Evolutionary conservation across 1,284 basidiomycete genomes (phyloP), one percentile per base, ranked within the genome.

Genomic region (Cutaneotrichosporon arboriforme): DNA sequence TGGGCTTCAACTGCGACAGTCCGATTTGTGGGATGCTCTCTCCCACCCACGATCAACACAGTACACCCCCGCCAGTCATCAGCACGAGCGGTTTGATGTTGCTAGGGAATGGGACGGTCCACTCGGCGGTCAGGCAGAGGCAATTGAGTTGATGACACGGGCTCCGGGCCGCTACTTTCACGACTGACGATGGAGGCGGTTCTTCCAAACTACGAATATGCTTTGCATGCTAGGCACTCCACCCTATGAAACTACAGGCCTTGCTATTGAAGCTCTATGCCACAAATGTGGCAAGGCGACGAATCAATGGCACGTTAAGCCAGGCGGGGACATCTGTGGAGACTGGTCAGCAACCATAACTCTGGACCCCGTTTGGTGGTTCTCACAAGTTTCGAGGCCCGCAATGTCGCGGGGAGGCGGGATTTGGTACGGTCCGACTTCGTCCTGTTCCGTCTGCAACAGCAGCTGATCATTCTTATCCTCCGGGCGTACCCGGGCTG

Each of bases 381-480:
- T 5, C 26, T 31, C 26, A 76, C 74, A 76, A 42, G 74, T 76
- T 48, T 76, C 74, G 26, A 76, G 57, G 14, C 70, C 72, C 2
- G 65, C 60, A 43, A 76, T 72, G 35, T 76, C 74, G 53, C 74
- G 63, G 1, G 71, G 66, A 18, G 68, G 68, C 9, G 74, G 74
- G 34, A 73, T 60, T 52, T 73, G 71, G 49, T 73, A 75, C 44
- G 90, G 87, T 33, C 90, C 90, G 17, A 93, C 92, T 75, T 97
- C 93, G 67, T 97, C 93, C 37, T 88, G 89, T 74, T 97, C 93
- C 20, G 91, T 91, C 26, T 90, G 85, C 52, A 97, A 83, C 56
- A 97, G 83, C 31, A 97, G 80, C 71, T 96, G 92, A 73, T 97
- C 93, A 68, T 89, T 91, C 68, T 90, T 86, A 76, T 97, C 93